Base-by-base conservation (phyloP, 345 rosid genomes). In the Gossypium ekmanianum region DNA sequence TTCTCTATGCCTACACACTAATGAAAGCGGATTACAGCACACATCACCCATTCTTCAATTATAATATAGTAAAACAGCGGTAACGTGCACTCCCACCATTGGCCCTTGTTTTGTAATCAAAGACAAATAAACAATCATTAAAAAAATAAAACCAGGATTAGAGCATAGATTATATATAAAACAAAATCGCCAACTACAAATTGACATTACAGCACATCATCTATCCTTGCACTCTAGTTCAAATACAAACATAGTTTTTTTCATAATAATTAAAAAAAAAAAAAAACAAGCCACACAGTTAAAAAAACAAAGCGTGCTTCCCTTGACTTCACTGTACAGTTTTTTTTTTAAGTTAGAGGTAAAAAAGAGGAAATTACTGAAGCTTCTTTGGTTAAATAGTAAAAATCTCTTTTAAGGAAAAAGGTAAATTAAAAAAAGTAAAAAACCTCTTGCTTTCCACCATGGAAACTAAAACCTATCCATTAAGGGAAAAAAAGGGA, bases 251-350 rank as follows among this genome's bases (percentile, higher is more conserved):
- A 47, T 47, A 11, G 4, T 47, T 2, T 11, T 47, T 34, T 34
- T 1, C 1, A 34, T 34, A 34, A 9, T 8, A 45, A 1, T 45
- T 45, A 45, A 2, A 45, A 45, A 47, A 11, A 47, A 47, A 47
- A 29, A 29, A 4, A 29, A 29, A 27, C 3, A 29, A 9, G 82
- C 87, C 87, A 86, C 85, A 75, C 85, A 17, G 66, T 56, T 22
- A 22, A 75, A 79, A 84, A 81, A 34, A 5, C 64, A 78, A 54
- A 78, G 85, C 89, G 83, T 71, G 51, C 51, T 11, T 45, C 50
- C 12, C 12, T 47, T 47, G 13, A 7, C 5, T 11, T n/a, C 39
- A 27, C 81, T 76, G 81, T 81, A 81, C 84, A 85, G 13, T 27
- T 29, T 63, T 54, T n/a, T 47, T 27, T 34, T 4, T 29, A 62